phyloP scores from a whole-genome alignment of 2,329 filamentous ascomycete species.

The Ascochyta lentis region DNA sequence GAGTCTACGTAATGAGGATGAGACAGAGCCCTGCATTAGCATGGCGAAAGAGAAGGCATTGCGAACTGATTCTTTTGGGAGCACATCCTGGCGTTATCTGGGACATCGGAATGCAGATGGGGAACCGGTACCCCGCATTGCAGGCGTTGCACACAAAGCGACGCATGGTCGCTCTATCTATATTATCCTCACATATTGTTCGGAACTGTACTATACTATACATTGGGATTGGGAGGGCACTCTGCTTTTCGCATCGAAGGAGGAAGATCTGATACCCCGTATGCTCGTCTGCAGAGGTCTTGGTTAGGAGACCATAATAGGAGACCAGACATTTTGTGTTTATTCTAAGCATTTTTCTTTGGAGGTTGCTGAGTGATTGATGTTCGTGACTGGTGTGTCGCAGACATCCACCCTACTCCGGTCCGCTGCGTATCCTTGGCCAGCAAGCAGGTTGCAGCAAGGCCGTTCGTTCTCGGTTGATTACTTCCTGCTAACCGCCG shows the following conservation, averaged over 20 bases:
- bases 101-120: slow-evolving; percentile 8
- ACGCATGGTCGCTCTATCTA: slow-evolving; percentile 2
- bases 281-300: slow-evolving; percentile 5
- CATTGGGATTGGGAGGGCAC: slow-evolving; percentile 13
- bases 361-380: not conserved
- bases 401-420: not conserved
- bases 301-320: slow-evolving; percentile 4
- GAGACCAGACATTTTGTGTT: not conserved
- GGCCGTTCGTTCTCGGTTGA: not conserved
- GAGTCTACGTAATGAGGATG: slow-evolving; percentile 34
- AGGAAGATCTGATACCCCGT: slow-evolving; percentile 42
- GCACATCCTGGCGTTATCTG: slow-evolving; percentile 4
- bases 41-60: slow-evolving; percentile 1
- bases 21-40: slow-evolving; percentile 13
- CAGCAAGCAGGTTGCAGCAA: not conserved
- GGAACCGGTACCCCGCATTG: slow-evolving; percentile 14
- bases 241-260: slow-evolving; percentile 19
- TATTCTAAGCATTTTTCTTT: not conserved
- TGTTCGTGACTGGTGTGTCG: not conserved
- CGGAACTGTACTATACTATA: slow-evolving; percentile 10
- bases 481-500: not conserved
- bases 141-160: slow-evolving; percentile 6
- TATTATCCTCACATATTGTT: slow-evolving; percentile 1
- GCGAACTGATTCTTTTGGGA: not conserved
- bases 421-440: not conserved